A percentile compares a stretch with the other conserved stretches of the same genome.
Evolutionary conservation across 78 protist species (phyloP).

Genomic region (Dictyostelium capitatum): DNA sequence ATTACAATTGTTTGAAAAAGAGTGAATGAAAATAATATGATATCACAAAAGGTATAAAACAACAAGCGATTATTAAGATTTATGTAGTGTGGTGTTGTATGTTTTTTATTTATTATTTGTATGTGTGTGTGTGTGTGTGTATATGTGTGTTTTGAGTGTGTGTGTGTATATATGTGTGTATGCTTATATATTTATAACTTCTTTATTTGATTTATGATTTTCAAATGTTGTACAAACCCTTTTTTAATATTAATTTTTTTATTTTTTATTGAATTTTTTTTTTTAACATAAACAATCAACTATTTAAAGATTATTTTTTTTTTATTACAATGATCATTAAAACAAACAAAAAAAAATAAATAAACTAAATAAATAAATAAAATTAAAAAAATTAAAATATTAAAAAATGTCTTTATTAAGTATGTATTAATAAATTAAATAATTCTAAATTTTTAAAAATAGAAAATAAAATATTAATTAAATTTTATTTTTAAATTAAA

Average conservation of each 20-base stretch:
- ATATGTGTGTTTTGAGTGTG: background rate
- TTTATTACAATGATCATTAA: slow-evolving; percentile 19
- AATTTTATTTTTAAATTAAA: background rate
- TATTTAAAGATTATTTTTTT: slow-evolving; percentile 7
- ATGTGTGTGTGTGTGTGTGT: background rate
- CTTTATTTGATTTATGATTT: too few species aligned
- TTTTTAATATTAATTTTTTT: slow-evolving; percentile 4
- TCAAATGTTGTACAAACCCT: too few species aligned
- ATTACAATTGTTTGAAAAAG: too few species aligned
- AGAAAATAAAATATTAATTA: background rate
- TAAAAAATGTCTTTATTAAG: background rate
- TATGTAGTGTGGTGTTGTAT: background rate
- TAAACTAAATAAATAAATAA: background rate
- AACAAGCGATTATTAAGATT: too few species aligned
- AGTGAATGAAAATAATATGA: too few species aligned
- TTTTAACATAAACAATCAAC: slow-evolving; percentile 19
- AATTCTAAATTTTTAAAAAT: too few species aligned
- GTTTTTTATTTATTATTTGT: background rate
- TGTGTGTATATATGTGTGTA: too few species aligned
- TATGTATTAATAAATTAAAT: background rate
- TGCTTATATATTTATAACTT: slow-evolving; percentile 9
- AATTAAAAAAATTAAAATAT: background rate
- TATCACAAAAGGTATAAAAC: too few species aligned
- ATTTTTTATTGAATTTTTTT: background rate
- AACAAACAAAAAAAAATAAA: background rate